Base-by-base conservation (phyloP, 2,329 filamentous ascomycete species). In the Paraphoma sp. region DNA sequence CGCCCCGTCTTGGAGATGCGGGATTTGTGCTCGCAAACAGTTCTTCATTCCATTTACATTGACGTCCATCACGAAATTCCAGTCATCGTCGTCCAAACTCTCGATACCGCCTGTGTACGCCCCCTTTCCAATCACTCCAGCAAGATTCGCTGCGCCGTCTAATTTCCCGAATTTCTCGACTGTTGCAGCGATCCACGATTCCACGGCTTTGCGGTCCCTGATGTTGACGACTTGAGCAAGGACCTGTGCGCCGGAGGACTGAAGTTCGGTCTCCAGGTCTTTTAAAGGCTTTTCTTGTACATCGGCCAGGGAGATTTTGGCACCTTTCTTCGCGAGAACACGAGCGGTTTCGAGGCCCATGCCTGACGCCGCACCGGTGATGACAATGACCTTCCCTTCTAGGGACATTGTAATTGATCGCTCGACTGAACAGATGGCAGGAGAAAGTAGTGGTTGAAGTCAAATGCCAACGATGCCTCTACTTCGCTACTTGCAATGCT, bases 101-200 rank as follows among this genome's bases (percentile, higher is more conserved):
- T 59, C 61, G 17, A 68, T 65, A 0, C 43, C 45, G 0, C 53
- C 60, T 5, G 68, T 54, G 28, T 66, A 69, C 54, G 62, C 62
- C 16, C 68, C 64, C 14, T 57, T 63, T 1, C 75, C 74, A 31
- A 76, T 71, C 9, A 77, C 67, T 1, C 77, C 77, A 0, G 85
- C 85, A 8, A 84, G 78, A 51, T 87, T 73, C 2, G 67, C 68
- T 12, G 66, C 69, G 23, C 71, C 70, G 40, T 73, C 71, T 0
- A 74, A 78, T 49, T 79, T 79, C 4, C 84, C 84, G 50, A 83
- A 83, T 31, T 76, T 76, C n/a, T 75, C 63, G n/a, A 86, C 64
- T 5, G 71, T 73, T 1, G 56, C 45, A 10, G 80, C 78, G 46
- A 85, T 79, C 84, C 84, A 86, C 17, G 65, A 64, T 30, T 86